phyloP scores from a whole-genome alignment of 75 land plant species.

The Sequoia sempervirens region DNA sequence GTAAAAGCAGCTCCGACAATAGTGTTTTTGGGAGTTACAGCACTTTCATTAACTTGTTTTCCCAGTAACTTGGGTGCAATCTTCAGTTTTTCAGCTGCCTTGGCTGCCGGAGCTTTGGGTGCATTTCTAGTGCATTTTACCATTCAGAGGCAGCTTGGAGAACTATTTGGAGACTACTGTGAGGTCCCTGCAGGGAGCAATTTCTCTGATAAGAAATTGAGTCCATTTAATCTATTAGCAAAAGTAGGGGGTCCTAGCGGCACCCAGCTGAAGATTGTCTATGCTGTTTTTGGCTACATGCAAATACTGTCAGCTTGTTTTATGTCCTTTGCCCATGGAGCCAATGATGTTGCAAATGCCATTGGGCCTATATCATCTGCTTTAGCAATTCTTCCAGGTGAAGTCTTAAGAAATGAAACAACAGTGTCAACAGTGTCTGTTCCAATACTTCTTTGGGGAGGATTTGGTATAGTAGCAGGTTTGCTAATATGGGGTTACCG shows the following conservation, averaged over 20 bases:
- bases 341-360: slow-evolving; percentile 98
- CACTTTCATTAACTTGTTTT: slow-evolving; percentile 76
- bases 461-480: slow-evolving; percentile 98
- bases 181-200: not conserved
- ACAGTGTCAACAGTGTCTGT: slow-evolving; percentile 65
- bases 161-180: slow-evolving; percentile 33
- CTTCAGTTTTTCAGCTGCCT: slow-evolving; percentile 26
- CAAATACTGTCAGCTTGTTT: slow-evolving; percentile 97
- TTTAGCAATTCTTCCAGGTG: slow-evolving; percentile 76
- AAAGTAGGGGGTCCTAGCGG: slow-evolving; percentile 90
- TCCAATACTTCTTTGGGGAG: slow-evolving; percentile 98
- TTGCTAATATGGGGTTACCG: slow-evolving; percentile 93
- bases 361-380: slow-evolving; percentile 97
- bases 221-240: slow-evolving; percentile 37
- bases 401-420: slow-evolving; percentile 37
- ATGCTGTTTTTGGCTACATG: slow-evolving; percentile 93
- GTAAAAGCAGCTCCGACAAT: slow-evolving; percentile 87
- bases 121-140: slow-evolving; percentile 52
- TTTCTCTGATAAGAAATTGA: slow-evolving; percentile 6
- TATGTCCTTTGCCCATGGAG: slow-evolving; percentile 99
- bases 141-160: slow-evolving; percentile 78
- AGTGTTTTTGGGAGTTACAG: slow-evolving; percentile 76
- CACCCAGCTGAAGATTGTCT: slow-evolving; percentile 78
- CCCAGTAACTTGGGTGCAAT: slow-evolving; percentile 56
- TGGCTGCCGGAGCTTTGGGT: slow-evolving; percentile 61